Evolutionary conservation across 2,329 filamentous ascomycete genomes (phyloP), one percentile per base, ranked within the genome.

Genomic region (Xenoacremonium recifei): DNA sequence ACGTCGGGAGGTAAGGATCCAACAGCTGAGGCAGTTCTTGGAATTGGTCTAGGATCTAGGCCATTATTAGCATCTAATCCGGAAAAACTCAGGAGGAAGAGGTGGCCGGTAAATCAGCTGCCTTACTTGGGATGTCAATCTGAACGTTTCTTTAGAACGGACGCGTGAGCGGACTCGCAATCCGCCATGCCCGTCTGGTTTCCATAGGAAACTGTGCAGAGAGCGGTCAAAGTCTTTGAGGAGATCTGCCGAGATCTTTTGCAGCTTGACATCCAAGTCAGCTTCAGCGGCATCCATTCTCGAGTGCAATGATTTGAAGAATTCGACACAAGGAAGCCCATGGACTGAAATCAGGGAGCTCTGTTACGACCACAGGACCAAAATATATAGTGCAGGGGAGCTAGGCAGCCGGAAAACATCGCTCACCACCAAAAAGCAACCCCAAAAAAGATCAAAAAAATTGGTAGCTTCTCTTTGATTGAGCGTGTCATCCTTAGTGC

Each of bases 11-110:
- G 63, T 92, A 80, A 9, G 89, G 81, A 66, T 99, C 93, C 19
- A 99, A 78, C 29, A 97, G 77, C 63, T 99, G 93, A 15, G 93
- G 93, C 51, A 95, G 85, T 71, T 96, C 91, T 73, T 97, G 92
- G 55, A 97, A 99, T 2, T 87, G 83, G 54, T 96, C 90, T 37
- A 99, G 80, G 4, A 78, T 63, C 72, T 76, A 21, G 3, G 37
- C 12, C 25, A 3, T 33, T 17, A 20, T 27, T 2, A 25, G 13
- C 25, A n/a, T n/a, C n/a, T n/a, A n/a, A n/a, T n/a, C n/a, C n/a
- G n/a, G n/a, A n/a, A n/a, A n/a, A n/a, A n/a, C n/a, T n/a, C n/a
- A n/a, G n/a, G n/a, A n/a, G n/a, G n/a, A n/a, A n/a, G n/a, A n/a
- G n/a, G n/a, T n/a, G n/a, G n/a, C n/a, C n/a, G n/a, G n/a, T n/a